These are phyloP conservation scores for Phytophthora hybrid DNA, from an alignment of 352 stramenopile species.

Conservation along the genomic window DNA sequence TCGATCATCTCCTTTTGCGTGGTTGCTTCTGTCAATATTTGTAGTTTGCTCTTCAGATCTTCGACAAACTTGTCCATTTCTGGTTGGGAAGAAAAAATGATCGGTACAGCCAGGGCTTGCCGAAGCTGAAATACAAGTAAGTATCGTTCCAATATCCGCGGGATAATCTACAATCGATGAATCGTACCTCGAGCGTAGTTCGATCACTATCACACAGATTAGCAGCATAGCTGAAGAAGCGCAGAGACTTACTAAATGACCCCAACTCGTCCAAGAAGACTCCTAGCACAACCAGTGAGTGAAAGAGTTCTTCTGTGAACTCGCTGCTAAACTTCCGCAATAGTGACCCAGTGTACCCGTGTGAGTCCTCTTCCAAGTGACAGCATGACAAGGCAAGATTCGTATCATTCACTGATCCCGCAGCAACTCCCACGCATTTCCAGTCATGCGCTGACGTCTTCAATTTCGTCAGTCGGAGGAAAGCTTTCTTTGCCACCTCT, in stretches of 20 bases:
- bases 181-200: constrained; percentile 47
- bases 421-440: constrained; percentile 27
- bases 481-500: constrained; percentile 28
- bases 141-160: background rate
- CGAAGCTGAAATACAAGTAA: constrained; percentile 25
- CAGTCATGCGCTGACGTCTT: constrained; percentile 33
- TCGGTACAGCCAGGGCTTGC: constrained; percentile 37
- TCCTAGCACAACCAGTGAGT: constrained; percentile 60
- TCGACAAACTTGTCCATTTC: constrained; percentile 35
- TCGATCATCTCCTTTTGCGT: constrained; percentile 1
- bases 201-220: constrained; percentile 47
- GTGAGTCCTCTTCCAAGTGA: background rate
- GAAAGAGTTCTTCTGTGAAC: constrained; percentile 58
- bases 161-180: background rate
- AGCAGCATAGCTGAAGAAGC: constrained; percentile 49
- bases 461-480: constrained; percentile 29
- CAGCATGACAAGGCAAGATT: constrained; percentile 11
- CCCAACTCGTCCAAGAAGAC: constrained; percentile 74
- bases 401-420: constrained; percentile 14
- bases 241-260: constrained; percentile 52
- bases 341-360: background rate
- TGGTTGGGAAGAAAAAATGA: constrained; percentile 39
- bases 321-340: constrained; percentile 40
- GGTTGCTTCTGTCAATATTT: constrained; percentile 7
- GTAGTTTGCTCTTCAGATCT: constrained; percentile 17